phyloP scores from a whole-genome alignment of 257 asterid species.

The Solanum sparsipilum region DNA sequence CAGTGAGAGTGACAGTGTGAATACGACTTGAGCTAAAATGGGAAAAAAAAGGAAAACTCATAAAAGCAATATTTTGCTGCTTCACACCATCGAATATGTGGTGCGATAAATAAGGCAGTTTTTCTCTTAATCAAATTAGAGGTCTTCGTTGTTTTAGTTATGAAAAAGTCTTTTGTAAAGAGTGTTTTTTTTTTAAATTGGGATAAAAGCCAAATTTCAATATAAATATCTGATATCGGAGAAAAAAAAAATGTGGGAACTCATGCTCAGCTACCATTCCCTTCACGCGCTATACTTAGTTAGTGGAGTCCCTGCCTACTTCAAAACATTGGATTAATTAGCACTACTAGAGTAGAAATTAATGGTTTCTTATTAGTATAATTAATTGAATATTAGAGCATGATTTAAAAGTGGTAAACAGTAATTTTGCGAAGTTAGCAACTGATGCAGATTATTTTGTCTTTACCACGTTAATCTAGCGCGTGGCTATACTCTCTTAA shows the following conservation, averaged over 20 bases:
- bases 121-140: background rate
- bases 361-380: background rate
- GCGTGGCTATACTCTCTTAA: background rate
- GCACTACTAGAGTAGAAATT: background rate
- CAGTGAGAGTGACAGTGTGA: constrained; percentile 4
- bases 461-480: background rate
- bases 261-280: background rate
- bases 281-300: background rate
- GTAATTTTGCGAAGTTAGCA: background rate
- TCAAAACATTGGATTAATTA: background rate
- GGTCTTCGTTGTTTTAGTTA: rapidly evolving
- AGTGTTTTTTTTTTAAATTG: rapidly evolving
- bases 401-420: background rate
- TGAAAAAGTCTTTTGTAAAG: rapidly evolving
- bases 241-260: background rate
- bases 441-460: background rate
- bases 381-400: background rate
- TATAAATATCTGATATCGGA: background rate
- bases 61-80: background rate
- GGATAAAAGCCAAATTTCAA: rapidly evolving
- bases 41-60: background rate
- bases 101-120: no score
- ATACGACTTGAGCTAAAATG: background rate
- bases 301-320: background rate
- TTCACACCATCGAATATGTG: background rate